phyloP scores from a whole-genome alignment of 352 stramenopile genomes.

The Pythium monospermum region DNA sequence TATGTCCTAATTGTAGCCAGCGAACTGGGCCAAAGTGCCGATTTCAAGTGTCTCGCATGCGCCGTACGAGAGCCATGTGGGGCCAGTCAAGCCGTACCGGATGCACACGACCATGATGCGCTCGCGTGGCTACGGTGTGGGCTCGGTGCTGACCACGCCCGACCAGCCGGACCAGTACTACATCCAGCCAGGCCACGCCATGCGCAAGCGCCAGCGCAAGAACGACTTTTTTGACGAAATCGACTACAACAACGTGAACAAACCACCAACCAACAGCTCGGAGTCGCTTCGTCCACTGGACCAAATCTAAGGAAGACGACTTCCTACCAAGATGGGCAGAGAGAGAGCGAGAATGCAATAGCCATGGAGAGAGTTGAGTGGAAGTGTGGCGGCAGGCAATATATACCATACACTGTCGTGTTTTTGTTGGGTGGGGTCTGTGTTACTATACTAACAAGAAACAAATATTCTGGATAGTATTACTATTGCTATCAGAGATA shows the following conservation, averaged over 20 bases:
- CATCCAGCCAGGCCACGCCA: constrained; percentile 67
- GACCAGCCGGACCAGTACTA: constrained; percentile 81
- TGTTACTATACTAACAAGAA: background rate
- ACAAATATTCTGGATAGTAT: background rate
- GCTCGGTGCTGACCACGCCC: constrained; percentile 50
- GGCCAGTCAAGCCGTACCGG: constrained; percentile 55
- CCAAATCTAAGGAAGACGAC: constrained; percentile 45
- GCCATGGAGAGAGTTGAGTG: too few species aligned
- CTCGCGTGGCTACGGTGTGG: constrained; percentile 74
- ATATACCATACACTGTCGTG: too few species aligned
- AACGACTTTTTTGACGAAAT: constrained; percentile 63
- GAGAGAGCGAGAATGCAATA: too few species aligned
- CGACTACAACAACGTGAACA: constrained; percentile 81
- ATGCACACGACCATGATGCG: constrained; percentile 77
- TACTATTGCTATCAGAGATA: constrained; percentile 19
- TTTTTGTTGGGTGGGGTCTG: background rate
- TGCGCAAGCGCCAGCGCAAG: constrained; percentile 62
- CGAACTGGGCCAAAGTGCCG: constrained; percentile 64
- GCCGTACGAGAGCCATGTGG: constrained; percentile 68
- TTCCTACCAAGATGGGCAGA: too few species aligned
- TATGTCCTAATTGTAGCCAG: constrained; percentile 26
- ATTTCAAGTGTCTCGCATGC: constrained; percentile 54
- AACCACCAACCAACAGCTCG: constrained; percentile 30
- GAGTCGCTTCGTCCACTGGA: constrained; percentile 50
- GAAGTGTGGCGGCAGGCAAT: too few species aligned